Conservation (phyloP, 805 yeast genomes). For the Wickerhamomyces canadensis region DNA sequence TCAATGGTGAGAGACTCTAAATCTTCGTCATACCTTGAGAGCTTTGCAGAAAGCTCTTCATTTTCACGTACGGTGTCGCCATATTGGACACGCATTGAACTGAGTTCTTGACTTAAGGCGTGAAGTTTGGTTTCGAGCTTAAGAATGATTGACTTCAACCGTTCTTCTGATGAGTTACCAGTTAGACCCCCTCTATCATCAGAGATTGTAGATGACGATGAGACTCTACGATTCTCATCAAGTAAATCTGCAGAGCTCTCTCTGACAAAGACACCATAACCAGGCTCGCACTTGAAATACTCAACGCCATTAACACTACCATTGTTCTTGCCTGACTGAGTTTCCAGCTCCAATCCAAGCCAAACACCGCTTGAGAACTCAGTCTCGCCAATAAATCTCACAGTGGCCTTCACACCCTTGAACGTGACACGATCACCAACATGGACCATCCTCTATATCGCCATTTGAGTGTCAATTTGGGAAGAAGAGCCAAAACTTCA, state of each 20-base stretch:
- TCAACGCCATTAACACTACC: slow-evolving; percentile 60
- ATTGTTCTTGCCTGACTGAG: slow-evolving; percentile 75
- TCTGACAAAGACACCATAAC: slow-evolving; percentile 45
- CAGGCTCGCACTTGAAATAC: slow-evolving; percentile 56
- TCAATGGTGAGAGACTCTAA: slow-evolving; percentile 37
- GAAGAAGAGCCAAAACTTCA: too few species aligned
- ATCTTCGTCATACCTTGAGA: slow-evolving; percentile 21
- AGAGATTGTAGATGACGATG: neutral
- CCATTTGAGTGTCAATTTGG: too few species aligned
- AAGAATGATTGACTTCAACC: slow-evolving; percentile 30
- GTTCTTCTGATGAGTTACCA: slow-evolving; percentile 2
- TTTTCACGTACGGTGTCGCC: slow-evolving; percentile 26
- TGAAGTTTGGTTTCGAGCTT: slow-evolving; percentile 43
- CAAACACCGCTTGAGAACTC: slow-evolving; percentile 61
- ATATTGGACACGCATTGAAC: slow-evolving; percentile 22
- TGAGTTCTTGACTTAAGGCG: slow-evolving; percentile 25
- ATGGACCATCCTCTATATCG: slow-evolving; percentile 4
- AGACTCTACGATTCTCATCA: slow-evolving; percentile 2
- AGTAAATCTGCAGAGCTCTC: slow-evolving; percentile 26
- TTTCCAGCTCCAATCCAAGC: slow-evolving; percentile 78
- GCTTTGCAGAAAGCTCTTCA: slow-evolving; percentile 19
- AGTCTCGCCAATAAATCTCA: slow-evolving; percentile 48
- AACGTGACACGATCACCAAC: slow-evolving; percentile 15
- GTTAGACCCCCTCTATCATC: neutral
- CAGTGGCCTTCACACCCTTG: slow-evolving; percentile 31